A percentile compares a stretch with the other conserved stretches of the same genome.
These are phyloP conservation scores for Flaveria brownii DNA, from an alignment of 129 eudicot species.

Conservation along the genomic window DNA sequence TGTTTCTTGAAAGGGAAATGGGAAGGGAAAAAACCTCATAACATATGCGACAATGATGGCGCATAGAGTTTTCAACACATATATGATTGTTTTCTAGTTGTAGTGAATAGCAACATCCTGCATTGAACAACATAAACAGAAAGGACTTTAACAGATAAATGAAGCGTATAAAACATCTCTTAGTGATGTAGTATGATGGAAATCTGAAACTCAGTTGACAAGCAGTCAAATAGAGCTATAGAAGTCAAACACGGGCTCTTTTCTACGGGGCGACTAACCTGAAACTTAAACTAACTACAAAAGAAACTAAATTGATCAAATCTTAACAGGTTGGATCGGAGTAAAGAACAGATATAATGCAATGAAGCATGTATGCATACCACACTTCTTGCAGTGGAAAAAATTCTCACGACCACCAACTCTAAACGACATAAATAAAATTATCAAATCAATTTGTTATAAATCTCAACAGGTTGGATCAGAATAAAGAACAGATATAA, in stretches of 20 bases:
- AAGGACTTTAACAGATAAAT: too few species aligned
- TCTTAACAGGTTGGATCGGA: background rate
- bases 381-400: slow-evolving; percentile 91
- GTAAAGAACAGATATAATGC: too few species aligned
- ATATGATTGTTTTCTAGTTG: slow-evolving; percentile 65
- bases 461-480: background rate
- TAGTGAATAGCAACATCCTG: slow-evolving; percentile 83
- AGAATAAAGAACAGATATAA: background rate
- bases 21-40: slow-evolving; percentile 59
- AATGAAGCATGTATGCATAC: slow-evolving; percentile 38
- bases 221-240: too few species aligned
- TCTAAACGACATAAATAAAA: slow-evolving; percentile 42
- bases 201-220: too few species aligned
- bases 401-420: slow-evolving; percentile 88
- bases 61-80: slow-evolving; percentile 95
- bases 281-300: too few species aligned
- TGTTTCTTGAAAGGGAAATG: background rate
- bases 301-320: background rate
- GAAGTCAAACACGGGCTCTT: too few species aligned
- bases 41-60: slow-evolving; percentile 92
- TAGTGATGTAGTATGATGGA: too few species aligned
- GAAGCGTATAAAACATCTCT: too few species aligned
- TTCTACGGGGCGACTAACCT: too few species aligned
- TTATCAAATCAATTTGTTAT: background rate
- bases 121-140: slow-evolving; percentile 8